A percentile compares a stretch with the other conserved stretches of the same genome.
Evolutionary conservation across 2,329 filamentous ascomycete species (phyloP).

Genomic region (Fusarium euwallaceae): DNA sequence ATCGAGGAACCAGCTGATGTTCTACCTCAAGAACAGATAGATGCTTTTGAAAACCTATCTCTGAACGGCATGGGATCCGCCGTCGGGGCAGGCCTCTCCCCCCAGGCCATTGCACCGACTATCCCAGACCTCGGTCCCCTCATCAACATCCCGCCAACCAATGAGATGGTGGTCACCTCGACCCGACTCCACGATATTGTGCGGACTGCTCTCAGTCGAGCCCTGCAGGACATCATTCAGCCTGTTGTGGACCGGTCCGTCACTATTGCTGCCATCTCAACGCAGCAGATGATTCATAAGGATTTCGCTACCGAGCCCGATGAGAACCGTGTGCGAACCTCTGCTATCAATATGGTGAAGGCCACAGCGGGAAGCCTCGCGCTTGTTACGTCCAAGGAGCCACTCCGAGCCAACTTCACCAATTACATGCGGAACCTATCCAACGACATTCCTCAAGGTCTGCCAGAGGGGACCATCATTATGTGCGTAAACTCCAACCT

Average conservation of each 20-base stretch:
- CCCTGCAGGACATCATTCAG: conserved; percentile 95
- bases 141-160: conserved; percentile 84
- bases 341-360: conserved; percentile 94
- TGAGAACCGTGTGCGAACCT: conserved; percentile 85
- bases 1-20: conserved; percentile 73
- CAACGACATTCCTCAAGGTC: conserved; percentile 78
- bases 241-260: conserved; percentile 98
- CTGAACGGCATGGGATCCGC: conserved; percentile 79
- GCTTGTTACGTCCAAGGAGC: conserved; percentile 98
- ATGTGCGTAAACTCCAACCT: conserved; percentile 99
- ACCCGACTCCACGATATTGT: conserved; percentile 81
- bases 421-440: conserved; percentile 90
- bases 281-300: conserved; percentile 94
- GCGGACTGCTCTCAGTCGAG: conserved; percentile 85
- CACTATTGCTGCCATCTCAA: conserved; percentile 97
- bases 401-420: conserved; percentile 93
- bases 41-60: conserved; percentile 86
- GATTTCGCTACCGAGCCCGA: conserved; percentile 96
- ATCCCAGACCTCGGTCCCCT: conserved; percentile 87
- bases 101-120: conserved; percentile 80
- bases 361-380: conserved; percentile 93
- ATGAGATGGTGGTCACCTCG: conserved; percentile 82
- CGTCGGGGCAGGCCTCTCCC: conserved; percentile 80
- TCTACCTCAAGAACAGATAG: conserved; percentile 75
- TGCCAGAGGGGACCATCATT: conserved; percentile 94